phyloP scores from a whole-genome alignment of 495 filamentous ascomycete species.

The Penicillium canescens region DNA sequence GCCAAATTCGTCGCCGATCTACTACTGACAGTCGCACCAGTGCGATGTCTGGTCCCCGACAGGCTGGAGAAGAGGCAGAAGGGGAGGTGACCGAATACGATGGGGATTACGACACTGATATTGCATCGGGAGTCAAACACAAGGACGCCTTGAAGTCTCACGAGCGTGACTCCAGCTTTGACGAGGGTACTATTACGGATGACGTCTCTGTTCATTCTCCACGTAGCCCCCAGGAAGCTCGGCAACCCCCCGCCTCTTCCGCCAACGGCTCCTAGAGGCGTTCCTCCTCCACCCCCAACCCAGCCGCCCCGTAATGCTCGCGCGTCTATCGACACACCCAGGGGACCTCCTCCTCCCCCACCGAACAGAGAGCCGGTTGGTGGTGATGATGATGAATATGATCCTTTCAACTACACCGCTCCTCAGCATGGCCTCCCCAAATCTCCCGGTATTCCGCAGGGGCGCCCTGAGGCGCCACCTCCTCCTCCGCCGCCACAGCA shows the following conservation, averaged over 20 bases:
- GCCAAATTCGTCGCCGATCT: slow-evolving; percentile 56
- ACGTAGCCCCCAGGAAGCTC: slow-evolving; percentile 45
- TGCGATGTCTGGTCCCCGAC: slow-evolving; percentile 36
- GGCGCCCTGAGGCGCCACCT: slow-evolving; percentile 32
- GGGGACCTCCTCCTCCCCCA: slow-evolving; percentile 62
- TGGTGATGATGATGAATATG: slow-evolving; percentile 68
- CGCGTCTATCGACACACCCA: slow-evolving; percentile 68
- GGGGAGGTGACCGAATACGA: slow-evolving; percentile 94
- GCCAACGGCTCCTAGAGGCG: slow-evolving; percentile 49
- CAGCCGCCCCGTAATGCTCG: slow-evolving; percentile 49
- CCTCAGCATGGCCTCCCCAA: slow-evolving; percentile 41
- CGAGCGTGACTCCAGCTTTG: slow-evolving; percentile 71
- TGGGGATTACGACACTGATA: slow-evolving; percentile 97
- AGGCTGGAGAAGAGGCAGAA: slow-evolving; percentile 61
- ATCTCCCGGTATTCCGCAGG: slow-evolving; percentile 16
- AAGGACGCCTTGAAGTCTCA: slow-evolving; percentile 90
- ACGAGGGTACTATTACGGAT: slow-evolving; percentile 55
- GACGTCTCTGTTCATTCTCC: slow-evolving; percentile 51
- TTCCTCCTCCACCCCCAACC: slow-evolving; percentile 55
- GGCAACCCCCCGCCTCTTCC: slow-evolving; percentile 64
- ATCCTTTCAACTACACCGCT: slow-evolving; percentile 67
- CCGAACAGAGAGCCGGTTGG: slow-evolving; percentile 43
- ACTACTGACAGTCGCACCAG: slow-evolving; percentile 55
- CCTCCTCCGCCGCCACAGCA: slow-evolving; percentile 32
- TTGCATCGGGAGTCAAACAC: slow-evolving; percentile 82